Evolutionary conservation across 225 moss, liverwort and hornwort genomes (phyloP), one percentile per base, ranked within the genome.

Genomic region (Asterella californica): DNA sequence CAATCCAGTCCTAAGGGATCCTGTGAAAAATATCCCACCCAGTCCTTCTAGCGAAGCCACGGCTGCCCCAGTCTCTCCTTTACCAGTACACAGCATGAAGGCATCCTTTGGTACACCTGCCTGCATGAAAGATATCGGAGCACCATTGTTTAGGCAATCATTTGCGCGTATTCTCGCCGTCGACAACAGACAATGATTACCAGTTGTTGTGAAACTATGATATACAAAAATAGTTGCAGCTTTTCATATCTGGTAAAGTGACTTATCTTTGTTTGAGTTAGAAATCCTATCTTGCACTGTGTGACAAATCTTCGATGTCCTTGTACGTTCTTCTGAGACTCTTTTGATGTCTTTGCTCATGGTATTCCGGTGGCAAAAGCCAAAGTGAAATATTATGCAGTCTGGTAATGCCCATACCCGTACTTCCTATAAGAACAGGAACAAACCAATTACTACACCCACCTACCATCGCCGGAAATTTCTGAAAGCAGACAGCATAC

Each of bases 11-110:
- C 90, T 91, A 47, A 91, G 84, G 1, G 97, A 99, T 70, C 94
- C 97, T 15, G 93, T 99, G 82, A 99, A 99, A 74, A 90, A 99
- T 66, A 99, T 74, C 2, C 97, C 97, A 21, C 97, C 94, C 33
- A 99, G 70, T 29, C 91, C 93, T 78, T 89, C 80, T 63, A 91
- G 76, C 2, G 92, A 90, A 14, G 94, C 91, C 78, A 99, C 93
- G 10, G 92, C 88, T 48, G 97, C 84, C 55, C 97, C 94, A 48
- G 97, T 99, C 73, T 82, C 86, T 34, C 77, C 93, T 80, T 83
- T 90, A 30, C 97, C 94, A 29, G 89, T 92, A n/a, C 91, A 88
- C 70, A 93, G 81, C 50, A 88, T 83, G 83, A 99, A 99, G 30
- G 86, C 97, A 81, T 94, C 84, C 60, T 79, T 80, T 15, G 97